phyloP scores from a whole-genome alignment of 2,329 filamentous ascomycete genomes.

The Sarocladium oryzae region DNA sequence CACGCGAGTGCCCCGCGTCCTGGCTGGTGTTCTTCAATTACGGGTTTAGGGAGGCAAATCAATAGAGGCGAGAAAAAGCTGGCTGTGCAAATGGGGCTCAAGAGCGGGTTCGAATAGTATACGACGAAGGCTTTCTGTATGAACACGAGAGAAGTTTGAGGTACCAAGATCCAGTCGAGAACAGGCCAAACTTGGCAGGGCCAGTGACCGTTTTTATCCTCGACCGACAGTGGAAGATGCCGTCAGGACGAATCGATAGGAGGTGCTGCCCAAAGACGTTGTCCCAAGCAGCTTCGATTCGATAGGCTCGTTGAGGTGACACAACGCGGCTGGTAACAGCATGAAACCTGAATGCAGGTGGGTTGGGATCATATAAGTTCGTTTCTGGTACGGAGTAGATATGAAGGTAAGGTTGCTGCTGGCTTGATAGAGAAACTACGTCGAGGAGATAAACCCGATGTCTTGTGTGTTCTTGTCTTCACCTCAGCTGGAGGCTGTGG shows the following conservation, averaged over 20 bases:
- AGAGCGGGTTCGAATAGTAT: background rate
- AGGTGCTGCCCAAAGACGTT: background rate
- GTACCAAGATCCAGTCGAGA: background rate
- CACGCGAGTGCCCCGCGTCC: constrained; percentile 7
- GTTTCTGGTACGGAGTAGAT: background rate
- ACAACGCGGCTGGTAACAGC: background rate
- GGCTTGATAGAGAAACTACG: background rate
- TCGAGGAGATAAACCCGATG: background rate
- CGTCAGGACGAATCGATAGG: background rate
- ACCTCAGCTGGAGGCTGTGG: background rate
- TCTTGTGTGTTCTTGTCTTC: background rate
- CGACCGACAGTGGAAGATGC: no score
- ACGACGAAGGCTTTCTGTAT: no score
- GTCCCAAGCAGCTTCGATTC: background rate
- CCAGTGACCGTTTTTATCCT: background rate
- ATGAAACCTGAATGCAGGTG: background rate
- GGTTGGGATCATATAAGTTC: background rate
- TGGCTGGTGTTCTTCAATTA: background rate
- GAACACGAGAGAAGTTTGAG: background rate
- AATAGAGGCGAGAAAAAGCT: background rate
- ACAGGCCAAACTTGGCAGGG: background rate
- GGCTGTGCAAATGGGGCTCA: background rate
- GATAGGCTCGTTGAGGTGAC: background rate
- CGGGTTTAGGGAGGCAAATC: background rate
- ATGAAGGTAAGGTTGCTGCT: background rate